These are phyloP conservation scores for Tricholoma sp. DNA, from an alignment of 768 basidiomycete genomes.

Conservation along the genomic window DNA sequence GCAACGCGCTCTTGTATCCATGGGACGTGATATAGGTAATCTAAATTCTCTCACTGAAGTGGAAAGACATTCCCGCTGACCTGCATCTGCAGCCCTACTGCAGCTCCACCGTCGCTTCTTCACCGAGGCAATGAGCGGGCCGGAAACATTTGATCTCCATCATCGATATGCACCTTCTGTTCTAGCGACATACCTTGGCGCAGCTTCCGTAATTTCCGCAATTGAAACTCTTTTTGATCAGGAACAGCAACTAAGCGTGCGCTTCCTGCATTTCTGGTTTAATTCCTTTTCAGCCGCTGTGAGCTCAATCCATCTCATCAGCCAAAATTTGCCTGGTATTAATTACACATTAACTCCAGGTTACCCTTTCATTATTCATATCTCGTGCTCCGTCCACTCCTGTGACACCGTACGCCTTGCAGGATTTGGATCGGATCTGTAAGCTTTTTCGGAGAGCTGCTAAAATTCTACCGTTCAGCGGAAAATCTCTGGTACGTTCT, in stretches of 20 bases:
- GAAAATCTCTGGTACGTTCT: conserved; percentile 49
- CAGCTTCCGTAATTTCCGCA: conserved; percentile 52
- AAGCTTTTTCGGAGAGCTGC: conserved; percentile 53
- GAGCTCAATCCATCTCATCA: conserved; percentile 20
- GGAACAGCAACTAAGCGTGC: conserved; percentile 55
- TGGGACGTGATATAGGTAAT: conserved; percentile 59
- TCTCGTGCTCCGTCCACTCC: conserved; percentile 56
- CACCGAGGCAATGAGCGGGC: conserved; percentile 54
- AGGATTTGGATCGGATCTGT: conserved; percentile 54
- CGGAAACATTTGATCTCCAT: conserved; percentile 48
- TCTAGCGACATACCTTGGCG: conserved; percentile 60
- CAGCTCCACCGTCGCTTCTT: conserved; percentile 67
- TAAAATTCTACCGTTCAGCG: conserved; percentile 53
- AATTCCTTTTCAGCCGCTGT: conserved; percentile 71
- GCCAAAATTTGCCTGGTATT: neutral
- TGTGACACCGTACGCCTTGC: conserved; percentile 53
- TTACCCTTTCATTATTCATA: conserved; percentile 61
- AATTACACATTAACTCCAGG: conserved; percentile 28
- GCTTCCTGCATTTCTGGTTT: conserved; percentile 72
- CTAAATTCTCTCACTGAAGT: neutral
- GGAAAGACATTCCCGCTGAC: neutral
- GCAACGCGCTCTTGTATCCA: conserved; percentile 57
- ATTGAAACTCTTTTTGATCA: conserved; percentile 51
- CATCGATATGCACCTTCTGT: conserved; percentile 67
- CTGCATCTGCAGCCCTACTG: conserved; percentile 44